These are phyloP conservation scores for Arctostaphylos glauca DNA, from an alignment of 148 eudicot species.

Conservation along the genomic window DNA sequence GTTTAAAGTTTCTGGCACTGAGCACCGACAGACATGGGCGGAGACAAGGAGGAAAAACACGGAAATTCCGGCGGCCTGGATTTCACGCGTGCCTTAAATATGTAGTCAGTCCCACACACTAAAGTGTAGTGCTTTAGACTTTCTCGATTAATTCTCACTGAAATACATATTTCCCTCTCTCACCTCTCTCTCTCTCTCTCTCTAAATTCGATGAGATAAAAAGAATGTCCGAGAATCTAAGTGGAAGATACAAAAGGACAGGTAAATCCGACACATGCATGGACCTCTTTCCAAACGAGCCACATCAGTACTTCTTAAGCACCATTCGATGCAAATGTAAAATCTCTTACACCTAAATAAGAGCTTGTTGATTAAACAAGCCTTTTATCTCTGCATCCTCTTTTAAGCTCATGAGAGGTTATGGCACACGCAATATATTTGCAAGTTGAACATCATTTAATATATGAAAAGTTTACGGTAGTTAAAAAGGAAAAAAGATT, in stretches of 20 bases:
- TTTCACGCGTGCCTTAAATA: constrained; percentile 27
- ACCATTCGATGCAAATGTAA: no score
- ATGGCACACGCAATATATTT: no score
- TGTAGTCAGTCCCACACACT: background rate
- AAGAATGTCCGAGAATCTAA: constrained; percentile 18
- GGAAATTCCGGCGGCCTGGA: constrained; percentile 37
- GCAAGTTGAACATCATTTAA: no score
- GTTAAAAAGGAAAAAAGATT: no score
- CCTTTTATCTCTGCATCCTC: no score
- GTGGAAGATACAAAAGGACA: constrained; percentile 28
- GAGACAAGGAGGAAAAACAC: constrained; percentile 36
- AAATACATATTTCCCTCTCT: constrained; percentile 14
- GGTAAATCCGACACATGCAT: constrained; percentile 16
- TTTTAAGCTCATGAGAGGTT: no score
- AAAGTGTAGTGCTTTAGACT: background rate
- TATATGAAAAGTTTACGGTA: no score
- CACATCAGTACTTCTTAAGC: no score
- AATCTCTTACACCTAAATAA: no score
- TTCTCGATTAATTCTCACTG: constrained; percentile 23
- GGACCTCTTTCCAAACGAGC: constrained; percentile 22
- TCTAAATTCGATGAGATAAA: background rate
- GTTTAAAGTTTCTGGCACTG: background rate
- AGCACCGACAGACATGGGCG: constrained; percentile 30
- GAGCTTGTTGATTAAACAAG: constrained; percentile 2
- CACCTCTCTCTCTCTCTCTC: background rate